Conservation (phyloP, 352 stramenopile species). For the Paralagenidium karlingii region DNA sequence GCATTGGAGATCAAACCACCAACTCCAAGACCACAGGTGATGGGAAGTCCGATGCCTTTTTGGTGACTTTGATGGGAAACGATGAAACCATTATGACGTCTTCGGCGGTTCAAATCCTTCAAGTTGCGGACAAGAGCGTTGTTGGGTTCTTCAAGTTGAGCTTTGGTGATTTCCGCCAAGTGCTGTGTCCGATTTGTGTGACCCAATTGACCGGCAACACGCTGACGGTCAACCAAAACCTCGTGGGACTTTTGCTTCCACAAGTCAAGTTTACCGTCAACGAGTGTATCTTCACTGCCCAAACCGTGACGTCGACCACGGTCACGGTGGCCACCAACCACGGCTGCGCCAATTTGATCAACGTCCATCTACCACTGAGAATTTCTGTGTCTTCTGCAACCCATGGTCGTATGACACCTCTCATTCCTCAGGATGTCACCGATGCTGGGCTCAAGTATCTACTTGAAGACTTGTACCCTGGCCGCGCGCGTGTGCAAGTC, state of each 20-base stretch:
- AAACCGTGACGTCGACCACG: constrained; percentile 16
- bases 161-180: constrained; percentile 39
- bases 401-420: constrained; percentile 17
- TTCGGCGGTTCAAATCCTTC: constrained; percentile 75
- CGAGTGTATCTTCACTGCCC: constrained; percentile 53
- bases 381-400: constrained; percentile 1
- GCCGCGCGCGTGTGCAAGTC: constrained; percentile 32
- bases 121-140: constrained; percentile 10
- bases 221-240: constrained; percentile 47
- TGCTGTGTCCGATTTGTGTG: constrained; percentile 46
- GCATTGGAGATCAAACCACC: constrained; percentile 51
- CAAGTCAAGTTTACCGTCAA: constrained; percentile 54
- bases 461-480: constrained; percentile 39
- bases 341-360: constrained; percentile 33
- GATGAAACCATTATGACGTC: constrained; percentile 74
- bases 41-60: constrained; percentile 85
- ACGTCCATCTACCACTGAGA: constrained; percentile 23
- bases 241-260: constrained; percentile 38
- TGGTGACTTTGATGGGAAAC: constrained; percentile 66
- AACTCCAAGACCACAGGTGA: constrained; percentile 66
- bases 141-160: constrained; percentile 57
- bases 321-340: constrained; percentile 46
- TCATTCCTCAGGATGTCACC: constrained; percentile 46
- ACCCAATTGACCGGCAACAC: constrained; percentile 21
- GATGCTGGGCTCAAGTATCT: constrained; percentile 41